Evolutionary conservation across 2,329 filamentous ascomycete species (phyloP).

Genomic region (Aspergillus sp.): DNA sequence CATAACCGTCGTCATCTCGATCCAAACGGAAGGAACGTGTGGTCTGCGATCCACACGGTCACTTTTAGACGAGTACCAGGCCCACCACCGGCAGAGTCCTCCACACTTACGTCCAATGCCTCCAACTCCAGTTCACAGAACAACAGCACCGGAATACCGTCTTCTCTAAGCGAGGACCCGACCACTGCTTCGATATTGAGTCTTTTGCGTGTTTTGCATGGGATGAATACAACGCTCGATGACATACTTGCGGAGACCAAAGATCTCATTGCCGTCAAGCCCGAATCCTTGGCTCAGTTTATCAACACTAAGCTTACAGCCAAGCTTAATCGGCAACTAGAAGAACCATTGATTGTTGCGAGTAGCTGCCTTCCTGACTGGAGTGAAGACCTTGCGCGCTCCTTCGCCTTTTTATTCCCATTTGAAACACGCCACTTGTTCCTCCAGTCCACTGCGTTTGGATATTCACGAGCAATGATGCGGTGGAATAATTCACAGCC

Average conservation of each 20-base stretch:
- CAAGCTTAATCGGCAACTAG: constrained; percentile 93
- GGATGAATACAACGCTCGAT: constrained; percentile 88
- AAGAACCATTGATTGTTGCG: constrained; percentile 94
- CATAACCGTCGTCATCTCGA: constrained; percentile 62
- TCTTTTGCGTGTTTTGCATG: constrained; percentile 84
- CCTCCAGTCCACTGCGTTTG: constrained; percentile 95
- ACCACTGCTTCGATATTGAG: constrained; percentile 84
- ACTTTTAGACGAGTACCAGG: constrained; percentile 86
- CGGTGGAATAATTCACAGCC: constrained; percentile 93
- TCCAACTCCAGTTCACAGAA: constrained; percentile 53
- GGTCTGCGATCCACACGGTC: constrained; percentile 87
- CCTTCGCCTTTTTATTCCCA: constrained; percentile 96
- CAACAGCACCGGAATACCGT: constrained; percentile 65
- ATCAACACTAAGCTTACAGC: constrained; percentile 98
- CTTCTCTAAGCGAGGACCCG: constrained; percentile 78
- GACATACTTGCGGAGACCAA: constrained; percentile 82
- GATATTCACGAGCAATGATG: constrained; percentile 95
- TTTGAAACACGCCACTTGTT: constrained; percentile 97
- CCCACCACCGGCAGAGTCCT: constrained; percentile 72
- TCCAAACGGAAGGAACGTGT: constrained; percentile 72
- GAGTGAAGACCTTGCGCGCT: constrained; percentile 89
- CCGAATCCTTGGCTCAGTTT: constrained; percentile 87
- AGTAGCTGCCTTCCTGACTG: constrained; percentile 94
- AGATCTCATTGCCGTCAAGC: constrained; percentile 67
- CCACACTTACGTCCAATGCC: constrained; percentile 57